Conservation (phyloP, 208 protist genomes). For the Leishmania tropica region DNA sequence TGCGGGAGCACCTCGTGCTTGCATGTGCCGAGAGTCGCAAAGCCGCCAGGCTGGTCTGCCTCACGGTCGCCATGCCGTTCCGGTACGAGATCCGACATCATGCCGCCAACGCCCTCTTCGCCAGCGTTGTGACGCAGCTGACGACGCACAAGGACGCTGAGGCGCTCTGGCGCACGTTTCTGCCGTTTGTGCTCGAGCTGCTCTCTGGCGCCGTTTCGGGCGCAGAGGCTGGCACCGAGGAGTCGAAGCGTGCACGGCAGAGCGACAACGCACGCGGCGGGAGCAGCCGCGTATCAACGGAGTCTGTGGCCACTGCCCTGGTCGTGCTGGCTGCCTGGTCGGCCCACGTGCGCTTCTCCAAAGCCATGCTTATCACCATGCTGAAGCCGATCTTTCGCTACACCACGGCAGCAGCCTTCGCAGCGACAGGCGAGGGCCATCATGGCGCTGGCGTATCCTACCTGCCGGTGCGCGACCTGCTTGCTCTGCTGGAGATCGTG, state of each 20-base stretch:
- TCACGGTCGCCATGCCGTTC: conserved; percentile 51
- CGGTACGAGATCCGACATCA: conserved; percentile 58
- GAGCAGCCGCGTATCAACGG: conserved; percentile 25
- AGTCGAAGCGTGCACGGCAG: conserved; percentile 16
- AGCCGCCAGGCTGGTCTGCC: conserved; percentile 69
- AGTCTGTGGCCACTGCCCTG: conserved; percentile 71
- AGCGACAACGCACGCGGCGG: conserved; percentile 6
- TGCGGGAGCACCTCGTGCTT: conserved; percentile 71
- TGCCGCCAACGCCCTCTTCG: conserved; percentile 83
- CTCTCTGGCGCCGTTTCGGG: conserved; percentile 37
- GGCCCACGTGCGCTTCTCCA: conserved; percentile 63
- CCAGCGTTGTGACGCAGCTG: conserved; percentile 64
- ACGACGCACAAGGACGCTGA: conserved; percentile 63
- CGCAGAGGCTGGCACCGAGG: conserved; percentile 28
- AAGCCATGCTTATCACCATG: conserved; percentile 56
- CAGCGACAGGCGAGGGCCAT: background rate
- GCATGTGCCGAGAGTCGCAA: conserved; percentile 78
- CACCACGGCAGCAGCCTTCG: conserved; percentile 23
- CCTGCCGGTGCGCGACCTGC: conserved; percentile 60
- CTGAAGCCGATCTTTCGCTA: conserved; percentile 62
- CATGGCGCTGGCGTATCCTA: background rate
- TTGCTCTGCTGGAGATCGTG: conserved; percentile 65
- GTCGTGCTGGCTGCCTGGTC: conserved; percentile 77
- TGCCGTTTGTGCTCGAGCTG: conserved; percentile 81
- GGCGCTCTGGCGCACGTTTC: conserved; percentile 69